These are phyloP conservation scores for Plasmodium sp. DNA, from an alignment of 169 alveolate species.

Conservation along the genomic window DNA sequence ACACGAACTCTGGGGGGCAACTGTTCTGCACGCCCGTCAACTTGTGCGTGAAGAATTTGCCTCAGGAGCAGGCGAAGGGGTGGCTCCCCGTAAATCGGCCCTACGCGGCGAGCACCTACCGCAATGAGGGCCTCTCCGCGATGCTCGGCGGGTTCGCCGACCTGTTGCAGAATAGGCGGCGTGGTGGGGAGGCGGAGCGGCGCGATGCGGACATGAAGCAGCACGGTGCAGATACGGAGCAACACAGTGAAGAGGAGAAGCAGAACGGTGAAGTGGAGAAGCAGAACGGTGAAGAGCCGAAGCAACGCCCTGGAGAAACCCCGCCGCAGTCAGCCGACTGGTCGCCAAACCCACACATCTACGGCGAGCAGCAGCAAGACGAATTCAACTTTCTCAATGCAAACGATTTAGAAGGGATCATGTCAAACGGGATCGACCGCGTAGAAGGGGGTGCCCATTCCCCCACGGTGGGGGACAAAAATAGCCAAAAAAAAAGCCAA, in stretches of 20 bases:
- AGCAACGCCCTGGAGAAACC: not conserved
- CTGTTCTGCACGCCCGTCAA: conserved; percentile 61
- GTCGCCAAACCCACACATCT: not conserved
- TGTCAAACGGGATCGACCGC: not conserved
- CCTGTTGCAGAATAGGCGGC: conserved; percentile 17
- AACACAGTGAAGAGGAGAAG: not conserved
- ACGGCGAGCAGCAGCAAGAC: not conserved
- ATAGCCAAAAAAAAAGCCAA: not conserved
- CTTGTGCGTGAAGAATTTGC: conserved; percentile 8
- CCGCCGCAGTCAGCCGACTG: not conserved
- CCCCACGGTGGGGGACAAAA: not conserved
- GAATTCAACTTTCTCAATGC: not conserved
- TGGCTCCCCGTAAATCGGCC: conserved; percentile 62
- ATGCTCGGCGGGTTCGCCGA: not conserved
- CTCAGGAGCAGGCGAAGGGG: not conserved
- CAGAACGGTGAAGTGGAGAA: not conserved
- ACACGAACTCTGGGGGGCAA: conserved; percentile 48
- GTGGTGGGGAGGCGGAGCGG: not conserved
- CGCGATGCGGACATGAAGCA: not conserved
- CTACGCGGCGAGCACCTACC: conserved; percentile 21
- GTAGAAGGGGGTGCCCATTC: not conserved
- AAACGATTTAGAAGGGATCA: not conserved
- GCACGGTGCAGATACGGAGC: not conserved
- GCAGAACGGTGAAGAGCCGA: not conserved
- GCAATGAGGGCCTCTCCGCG: not conserved